A percentile compares a stretch with the other conserved stretches of the same genome.
These are phyloP conservation scores for Suhomyces choctaworum DNA, from an alignment of 1,139 yeast species.

Conservation along the genomic window DNA sequence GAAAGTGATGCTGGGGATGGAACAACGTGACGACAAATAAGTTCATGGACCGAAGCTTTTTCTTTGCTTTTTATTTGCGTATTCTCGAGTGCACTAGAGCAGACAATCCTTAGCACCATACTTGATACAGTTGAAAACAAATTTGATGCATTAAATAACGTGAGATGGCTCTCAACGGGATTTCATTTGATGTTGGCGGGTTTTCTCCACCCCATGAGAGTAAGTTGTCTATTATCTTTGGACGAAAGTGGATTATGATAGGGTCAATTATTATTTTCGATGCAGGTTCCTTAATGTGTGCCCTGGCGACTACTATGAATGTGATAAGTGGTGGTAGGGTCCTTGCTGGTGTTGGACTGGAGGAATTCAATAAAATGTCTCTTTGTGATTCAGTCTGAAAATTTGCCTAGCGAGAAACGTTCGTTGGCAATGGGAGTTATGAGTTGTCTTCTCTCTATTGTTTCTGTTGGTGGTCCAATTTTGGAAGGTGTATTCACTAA, in stretches of 20 bases:
- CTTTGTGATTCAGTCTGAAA: conserved; percentile 30
- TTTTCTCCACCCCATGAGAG: conserved; percentile 41
- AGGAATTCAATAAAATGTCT: conserved; percentile 30
- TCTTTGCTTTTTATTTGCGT: conserved; percentile 32
- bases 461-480: conserved; percentile 26
- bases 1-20: conserved; percentile 24
- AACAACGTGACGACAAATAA: conserved; percentile 21
- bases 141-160: conserved; percentile 27
- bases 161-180: conserved; percentile 30
- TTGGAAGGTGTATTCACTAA: conserved; percentile 27
- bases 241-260: conserved; percentile 24
- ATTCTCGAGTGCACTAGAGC: conserved; percentile 41
- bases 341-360: conserved; percentile 35
- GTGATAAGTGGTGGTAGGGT: conserved; percentile 40
- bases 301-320: conserved; percentile 34
- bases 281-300: conserved; percentile 37
- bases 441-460: conserved; percentile 21
- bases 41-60: conserved; percentile 29
- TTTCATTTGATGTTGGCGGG: conserved; percentile 32
- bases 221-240: conserved; percentile 25
- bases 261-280: conserved; percentile 23
- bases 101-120: conserved; percentile 41
- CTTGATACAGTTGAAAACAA: conserved; percentile 38
- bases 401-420: conserved; percentile 29
- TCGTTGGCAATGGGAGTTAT: conserved; percentile 23